These are phyloP conservation scores for Entoloma clypeatum DNA, from an alignment of 1,284 basidiomycete species.

Conservation along the genomic window DNA sequence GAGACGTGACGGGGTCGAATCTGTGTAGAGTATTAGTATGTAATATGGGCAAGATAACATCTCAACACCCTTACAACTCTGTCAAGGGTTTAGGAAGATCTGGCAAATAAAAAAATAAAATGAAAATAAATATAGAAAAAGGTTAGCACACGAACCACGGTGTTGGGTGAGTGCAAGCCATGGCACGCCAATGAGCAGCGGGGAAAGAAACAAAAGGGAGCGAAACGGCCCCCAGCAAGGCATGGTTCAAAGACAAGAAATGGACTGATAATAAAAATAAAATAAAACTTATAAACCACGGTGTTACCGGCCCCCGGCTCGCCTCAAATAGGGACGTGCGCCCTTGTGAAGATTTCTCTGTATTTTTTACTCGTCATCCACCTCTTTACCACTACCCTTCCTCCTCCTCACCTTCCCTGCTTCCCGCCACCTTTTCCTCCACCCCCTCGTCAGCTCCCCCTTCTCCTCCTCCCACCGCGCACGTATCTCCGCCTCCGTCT, in stretches of 20 bases:
- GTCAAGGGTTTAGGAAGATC: slow-evolving; percentile 40
- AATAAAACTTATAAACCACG: slow-evolving; percentile 6
- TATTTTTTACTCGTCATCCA: slow-evolving; percentile 16
- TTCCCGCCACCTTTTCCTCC: slow-evolving; percentile 78
- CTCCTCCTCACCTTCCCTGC: slow-evolving; percentile 67
- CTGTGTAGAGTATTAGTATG: slow-evolving; percentile 28
- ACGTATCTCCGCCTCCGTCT: slow-evolving; percentile 60
- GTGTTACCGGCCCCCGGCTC: no score
- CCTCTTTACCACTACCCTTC: slow-evolving; percentile 43
- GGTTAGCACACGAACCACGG: slow-evolving; percentile 34
- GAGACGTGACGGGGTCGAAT: slow-evolving; percentile 46
- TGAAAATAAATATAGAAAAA: neutral
- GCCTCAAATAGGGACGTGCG: neutral
- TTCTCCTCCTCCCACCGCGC: slow-evolving; percentile 70
- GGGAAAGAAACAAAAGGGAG: slow-evolving; percentile 43
- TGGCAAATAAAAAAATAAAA: slow-evolving; percentile 16
- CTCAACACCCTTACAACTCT: slow-evolving; percentile 29
- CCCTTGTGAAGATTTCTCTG: neutral
- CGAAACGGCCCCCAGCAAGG: slow-evolving; percentile 28
- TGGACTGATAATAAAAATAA: slow-evolving; percentile 6
- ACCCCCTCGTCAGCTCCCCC: slow-evolving; percentile 69
- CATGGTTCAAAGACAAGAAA: slow-evolving; percentile 15
- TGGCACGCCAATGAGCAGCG: slow-evolving; percentile 42
- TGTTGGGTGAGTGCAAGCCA: slow-evolving; percentile 42
- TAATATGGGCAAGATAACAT: neutral